Evolutionary conservation across 306 rosid genomes (phyloP), one percentile per base, ranked within the genome.

Genomic region (Vachellia collinsii): DNA sequence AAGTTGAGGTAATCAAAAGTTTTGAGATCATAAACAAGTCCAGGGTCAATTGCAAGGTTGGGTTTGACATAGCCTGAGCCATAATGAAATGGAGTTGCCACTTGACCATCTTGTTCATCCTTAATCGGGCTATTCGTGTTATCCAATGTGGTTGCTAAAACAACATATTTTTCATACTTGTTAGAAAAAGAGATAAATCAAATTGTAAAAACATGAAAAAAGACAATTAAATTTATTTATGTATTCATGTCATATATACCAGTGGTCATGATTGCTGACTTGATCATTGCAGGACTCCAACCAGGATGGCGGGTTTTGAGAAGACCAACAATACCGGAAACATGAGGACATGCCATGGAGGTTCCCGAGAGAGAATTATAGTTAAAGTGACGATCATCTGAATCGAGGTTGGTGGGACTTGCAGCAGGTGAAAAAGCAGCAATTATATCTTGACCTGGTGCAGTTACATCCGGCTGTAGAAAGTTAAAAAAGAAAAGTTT

Each of bases 211-310:
- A 58, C 7, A 58, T 8, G 36, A 11, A 2, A 58, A 8, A 2
- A 22, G 63, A 20, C 58, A 1, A 1, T 42, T 8, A 37, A 5
- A 1, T 5, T 0, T 42, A 42, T 8, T 7, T 42, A 42, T 5
- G 0, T 39, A 19, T 53, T 1, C 6, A 53, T 53, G 23, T 56
- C 7, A 47, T 41, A 43, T 14, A 14, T 8, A 61, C 70, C 70
- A 0, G 70, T 64, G 70, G 70, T 64, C 70, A 64, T 64, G 43
- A n/a, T n/a, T n/a, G n/a, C n/a, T n/a, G n/a, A n/a, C n/a, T n/a
- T n/a, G n/a, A n/a, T n/a, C n/a, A n/a, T n/a, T 34, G 70, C 70
- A 11, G 68, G 68, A 29, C 68, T 62, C 68, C 68, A 62, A 0
- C 5, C 29, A 29, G 68, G 68, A 62, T 62, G 36, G 2, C 68